Percentiles rank a stretch among this genome's conserved stretches.
phyloP scores from a whole-genome alignment of 2,329 filamentous ascomycete species.

The Penicillium sp. region DNA sequence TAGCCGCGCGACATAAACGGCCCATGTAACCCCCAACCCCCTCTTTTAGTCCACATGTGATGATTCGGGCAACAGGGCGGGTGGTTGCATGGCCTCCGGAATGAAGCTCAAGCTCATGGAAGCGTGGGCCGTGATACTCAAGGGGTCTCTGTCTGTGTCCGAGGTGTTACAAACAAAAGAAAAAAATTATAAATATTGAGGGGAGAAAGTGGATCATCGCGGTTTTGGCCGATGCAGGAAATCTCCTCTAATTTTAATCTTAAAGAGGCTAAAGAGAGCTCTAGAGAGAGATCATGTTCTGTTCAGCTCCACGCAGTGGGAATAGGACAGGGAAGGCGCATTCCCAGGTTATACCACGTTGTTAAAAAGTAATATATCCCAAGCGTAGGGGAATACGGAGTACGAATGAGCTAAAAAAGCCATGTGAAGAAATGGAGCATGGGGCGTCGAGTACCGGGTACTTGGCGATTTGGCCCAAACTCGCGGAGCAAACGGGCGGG shows the following conservation, averaged over 20 bases:
- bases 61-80: conserved; percentile 19
- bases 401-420: neutral
- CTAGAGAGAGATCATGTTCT: too few relatives aligned
- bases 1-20: conserved; percentile 5
- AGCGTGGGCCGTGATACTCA: conserved; percentile 8
- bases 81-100: conserved; percentile 13
- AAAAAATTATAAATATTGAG: neutral
- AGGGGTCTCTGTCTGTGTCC: conserved; percentile 11
- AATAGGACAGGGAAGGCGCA: too few relatives aligned
- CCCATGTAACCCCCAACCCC: conserved; percentile 5
- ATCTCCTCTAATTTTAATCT: neutral
- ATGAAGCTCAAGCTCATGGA: conserved; percentile 17
- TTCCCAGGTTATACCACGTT: too few relatives aligned
- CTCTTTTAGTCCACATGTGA: conserved; percentile 8
- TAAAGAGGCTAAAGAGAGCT: too few relatives aligned
- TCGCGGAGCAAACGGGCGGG: neutral
- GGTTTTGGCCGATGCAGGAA: neutral
- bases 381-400: neutral
- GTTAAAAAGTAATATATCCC: neutral
- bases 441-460: neutral
- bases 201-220: conserved; percentile 6
- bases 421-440: conserved; percentile 1
- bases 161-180: conserved; percentile 14
- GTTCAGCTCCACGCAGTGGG: too few relatives aligned
- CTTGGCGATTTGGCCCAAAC: neutral